Percentiles rank a stretch among this genome's conserved stretches.
These are phyloP conservation scores for Salix suchowensis DNA, from an alignment of 345 rosid species.

Conservation along the genomic window DNA sequence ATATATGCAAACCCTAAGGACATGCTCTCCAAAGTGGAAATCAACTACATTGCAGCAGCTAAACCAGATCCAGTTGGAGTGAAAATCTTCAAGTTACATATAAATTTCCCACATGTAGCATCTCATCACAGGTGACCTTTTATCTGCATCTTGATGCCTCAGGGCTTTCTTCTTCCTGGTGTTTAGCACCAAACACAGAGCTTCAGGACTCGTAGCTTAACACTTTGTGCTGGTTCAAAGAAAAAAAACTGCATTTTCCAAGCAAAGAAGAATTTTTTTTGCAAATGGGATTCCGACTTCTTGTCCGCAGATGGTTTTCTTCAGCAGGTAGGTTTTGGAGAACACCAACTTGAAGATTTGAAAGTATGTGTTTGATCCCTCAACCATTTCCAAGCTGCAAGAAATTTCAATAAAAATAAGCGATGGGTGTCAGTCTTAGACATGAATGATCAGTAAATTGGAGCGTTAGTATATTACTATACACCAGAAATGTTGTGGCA, in stretches of 20 bases:
- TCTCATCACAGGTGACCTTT: not conserved
- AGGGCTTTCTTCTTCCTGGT: not conserved
- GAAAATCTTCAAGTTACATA: not conserved
- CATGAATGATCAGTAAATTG: not conserved
- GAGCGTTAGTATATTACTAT: not conserved
- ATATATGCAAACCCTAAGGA: too few species aligned
- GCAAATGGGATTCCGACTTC: not conserved
- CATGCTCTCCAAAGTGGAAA: too few species aligned
- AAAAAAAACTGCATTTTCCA: not conserved
- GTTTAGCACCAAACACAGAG: not conserved
- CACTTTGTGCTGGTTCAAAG: not conserved
- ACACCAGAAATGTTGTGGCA: not conserved
- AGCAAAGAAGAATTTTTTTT: not conserved
- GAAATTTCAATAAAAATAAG: not conserved
- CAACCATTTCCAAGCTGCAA: not conserved
- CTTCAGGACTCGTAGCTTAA: not conserved
- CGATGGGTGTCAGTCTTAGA: not conserved
- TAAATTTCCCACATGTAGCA: not conserved
- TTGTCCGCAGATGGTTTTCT: not conserved
- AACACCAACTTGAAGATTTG: not conserved
- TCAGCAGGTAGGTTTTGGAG: not conserved
- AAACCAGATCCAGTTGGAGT: not conserved
- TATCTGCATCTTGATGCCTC: not conserved
- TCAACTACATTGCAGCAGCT: not conserved
- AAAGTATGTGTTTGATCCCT: not conserved